Evolutionary conservation across 129 eudicot genomes (phyloP).

Genomic region (Pulicaria dysenterica): DNA sequence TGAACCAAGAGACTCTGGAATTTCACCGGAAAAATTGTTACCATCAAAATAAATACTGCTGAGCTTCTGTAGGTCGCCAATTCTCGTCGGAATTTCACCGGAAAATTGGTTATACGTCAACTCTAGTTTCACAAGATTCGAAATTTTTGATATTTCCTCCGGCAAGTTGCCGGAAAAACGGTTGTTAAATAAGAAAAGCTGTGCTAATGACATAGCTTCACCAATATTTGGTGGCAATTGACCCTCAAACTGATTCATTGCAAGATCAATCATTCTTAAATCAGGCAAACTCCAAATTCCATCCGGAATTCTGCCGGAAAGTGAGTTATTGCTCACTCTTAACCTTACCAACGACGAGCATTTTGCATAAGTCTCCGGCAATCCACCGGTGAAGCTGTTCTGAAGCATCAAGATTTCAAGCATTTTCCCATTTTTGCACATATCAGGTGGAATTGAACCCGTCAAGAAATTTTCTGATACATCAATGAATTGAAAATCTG

Average conservation of each 20-base stretch:
- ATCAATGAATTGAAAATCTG: slow-evolving; percentile 52
- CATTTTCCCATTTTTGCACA: slow-evolving; percentile 56
- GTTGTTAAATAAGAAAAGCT: slow-evolving; percentile 51
- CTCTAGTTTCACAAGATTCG: slow-evolving; percentile 51
- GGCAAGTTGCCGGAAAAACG: slow-evolving; percentile 62
- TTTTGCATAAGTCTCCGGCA: slow-evolving; percentile 39
- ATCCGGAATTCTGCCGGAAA: slow-evolving; percentile 31
- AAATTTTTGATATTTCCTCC: slow-evolving; percentile 38
- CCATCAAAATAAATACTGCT: slow-evolving; percentile 47
- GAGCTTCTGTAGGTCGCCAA: slow-evolving; percentile 47
- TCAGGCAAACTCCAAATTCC: slow-evolving; percentile 38
- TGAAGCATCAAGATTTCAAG: slow-evolving; percentile 47
- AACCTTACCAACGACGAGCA: slow-evolving; percentile 34
- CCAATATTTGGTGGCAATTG: slow-evolving; percentile 42
- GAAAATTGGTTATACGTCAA: slow-evolving; percentile 53
- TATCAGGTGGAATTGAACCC: slow-evolving; percentile 64
- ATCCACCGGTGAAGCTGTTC: slow-evolving; percentile 62
- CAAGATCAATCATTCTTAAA: slow-evolving; percentile 32
- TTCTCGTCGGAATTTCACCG: slow-evolving; percentile 49
- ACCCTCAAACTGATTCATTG: slow-evolving; percentile 65
- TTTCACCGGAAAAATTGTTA: slow-evolving; percentile 51
- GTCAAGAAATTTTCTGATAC: slow-evolving; percentile 49
- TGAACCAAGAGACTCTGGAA: slow-evolving; percentile 62
- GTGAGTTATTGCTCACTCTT: slow-evolving; percentile 35
- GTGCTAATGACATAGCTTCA: slow-evolving; percentile 53